phyloP scores from a whole-genome alignment of 1,284 basidiomycete species.

The Sutorius eximius region DNA sequence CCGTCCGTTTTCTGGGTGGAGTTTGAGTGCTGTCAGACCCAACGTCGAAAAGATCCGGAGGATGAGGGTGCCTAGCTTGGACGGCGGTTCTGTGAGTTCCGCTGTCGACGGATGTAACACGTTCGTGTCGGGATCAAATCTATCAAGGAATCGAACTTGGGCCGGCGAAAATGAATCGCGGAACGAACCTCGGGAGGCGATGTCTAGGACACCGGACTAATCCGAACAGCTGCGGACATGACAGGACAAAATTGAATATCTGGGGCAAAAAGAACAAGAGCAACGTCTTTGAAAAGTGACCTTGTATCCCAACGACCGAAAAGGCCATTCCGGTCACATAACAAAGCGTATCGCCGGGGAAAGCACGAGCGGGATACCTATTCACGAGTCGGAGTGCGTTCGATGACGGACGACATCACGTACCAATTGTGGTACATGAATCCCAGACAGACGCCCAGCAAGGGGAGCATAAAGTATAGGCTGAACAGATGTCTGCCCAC shows the following conservation, averaged over 20 bases:
- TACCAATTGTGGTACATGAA: conserved; percentile 95
- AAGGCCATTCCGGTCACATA: conserved; percentile 99
- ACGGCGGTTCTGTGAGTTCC: conserved; percentile 58
- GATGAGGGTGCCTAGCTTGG: conserved; percentile 49
- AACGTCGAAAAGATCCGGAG: conserved; percentile 62
- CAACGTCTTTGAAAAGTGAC: conserved; percentile 96
- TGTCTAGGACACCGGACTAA: conserved; percentile 93
- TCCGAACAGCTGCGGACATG: conserved; percentile 93
- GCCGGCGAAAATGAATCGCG: neutral
- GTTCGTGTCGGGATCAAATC: conserved; percentile 73
- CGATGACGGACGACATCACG: conserved; percentile 27
- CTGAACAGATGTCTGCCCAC: conserved; percentile 93
- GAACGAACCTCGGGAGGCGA: conserved; percentile 76
- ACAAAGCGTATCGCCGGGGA: conserved; percentile 97
- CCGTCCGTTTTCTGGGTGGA: conserved; percentile 51
- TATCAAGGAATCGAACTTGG: conserved; percentile 31
- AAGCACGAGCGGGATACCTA: conserved; percentile 94
- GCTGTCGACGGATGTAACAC: conserved; percentile 74
- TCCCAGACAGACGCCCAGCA: conserved; percentile 86
- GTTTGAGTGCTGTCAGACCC: conserved; percentile 66
- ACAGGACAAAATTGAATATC: conserved; percentile 95
- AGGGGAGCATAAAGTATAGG: conserved; percentile 93
- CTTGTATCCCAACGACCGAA: conserved; percentile 92
- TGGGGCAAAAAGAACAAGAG: conserved; percentile 97
- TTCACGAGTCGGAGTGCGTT: neutral